phyloP scores from a whole-genome alignment of 2,329 filamentous ascomycete genomes.

The Alternaria arbusti region DNA sequence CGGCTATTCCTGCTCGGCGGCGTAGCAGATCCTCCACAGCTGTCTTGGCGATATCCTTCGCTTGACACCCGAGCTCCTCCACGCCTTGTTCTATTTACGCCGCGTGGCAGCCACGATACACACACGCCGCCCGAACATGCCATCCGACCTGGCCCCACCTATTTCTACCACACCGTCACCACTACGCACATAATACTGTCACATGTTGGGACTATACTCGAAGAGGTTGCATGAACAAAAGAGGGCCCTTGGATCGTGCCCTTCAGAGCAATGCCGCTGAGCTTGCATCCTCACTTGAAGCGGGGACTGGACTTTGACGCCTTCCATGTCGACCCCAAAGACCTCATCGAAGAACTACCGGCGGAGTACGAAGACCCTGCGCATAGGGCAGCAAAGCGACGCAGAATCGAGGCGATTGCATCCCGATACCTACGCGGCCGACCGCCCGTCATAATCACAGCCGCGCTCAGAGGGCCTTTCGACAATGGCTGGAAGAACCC shows the following conservation, averaged over 20 bases:
- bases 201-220: neutral
- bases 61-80: neutral
- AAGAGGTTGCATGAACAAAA: neutral
- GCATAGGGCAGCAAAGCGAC: constrained; percentile 57
- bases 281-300: constrained; percentile 32
- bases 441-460: constrained; percentile 64
- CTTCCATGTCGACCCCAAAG: constrained; percentile 25
- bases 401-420: constrained; percentile 66
- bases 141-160: constrained; percentile 6
- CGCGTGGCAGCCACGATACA: constrained; percentile 6
- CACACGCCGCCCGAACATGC: constrained; percentile 12
- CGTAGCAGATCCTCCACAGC: constrained; percentile 10
- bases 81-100: neutral
- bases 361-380: constrained; percentile 64
- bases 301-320: constrained; percentile 32
- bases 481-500: constrained; percentile 48
- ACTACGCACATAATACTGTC: neutral
- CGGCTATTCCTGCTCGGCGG: constrained; percentile 1
- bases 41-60: neutral
- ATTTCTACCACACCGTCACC: constrained; percentile 2
- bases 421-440: constrained; percentile 64
- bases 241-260: neutral
- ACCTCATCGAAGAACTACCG: constrained; percentile 57
- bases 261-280: constrained; percentile 19
- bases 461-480: constrained; percentile 68